Base-by-base conservation (phyloP, 2,329 filamentous ascomycete species). In the Trichoderma sp. region DNA sequence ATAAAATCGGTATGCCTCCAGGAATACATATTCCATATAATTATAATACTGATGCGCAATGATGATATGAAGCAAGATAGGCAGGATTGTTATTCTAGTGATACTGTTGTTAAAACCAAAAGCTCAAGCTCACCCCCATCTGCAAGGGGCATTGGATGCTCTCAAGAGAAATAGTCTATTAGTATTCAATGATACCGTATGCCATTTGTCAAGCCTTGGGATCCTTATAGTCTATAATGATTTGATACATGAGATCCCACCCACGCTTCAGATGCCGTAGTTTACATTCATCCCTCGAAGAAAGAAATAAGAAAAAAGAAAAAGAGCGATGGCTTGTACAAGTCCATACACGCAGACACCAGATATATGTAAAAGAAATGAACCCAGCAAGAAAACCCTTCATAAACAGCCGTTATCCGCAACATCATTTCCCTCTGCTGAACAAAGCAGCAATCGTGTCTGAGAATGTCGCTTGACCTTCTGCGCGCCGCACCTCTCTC, bases 401-500 rank as follows among this genome's bases (percentile, higher is more conserved):
- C 32, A 64, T 64, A 17, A 59, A 36, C 17, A 32, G 9, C 50
- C 47, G 20, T 61, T 34, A 50, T 59, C 20, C 57, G 13, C 15
- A 47, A 8, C 36, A 26, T 76, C 75, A 79, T 69, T 79, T 80
- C 13, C n/a, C 76, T 65, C 74, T 76, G 12, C 79, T 77, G 71
- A 79, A 78, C 3, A 81, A 67, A 13, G 77, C 74, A 15, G 78
- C 74, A 17, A 81, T 26, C 8, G 76, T 76, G 66, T 81, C 81
- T 15, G 73, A 70, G 66, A 81, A 75, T 1, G 77, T 81, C 17
- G 76, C 78, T 71, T 76, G 78, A 4, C 80, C 80, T 17, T 77
- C 76, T 15, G 78, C 79, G 63, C 78, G 76, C 15, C 78, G 85
- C 72, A 82, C 80, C 77, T 85, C 82, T 66, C 87, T 90, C 76